Evolutionary conservation across 768 basidiomycete genomes (phyloP).

Genomic region (Gautieria morchelliformis): DNA sequence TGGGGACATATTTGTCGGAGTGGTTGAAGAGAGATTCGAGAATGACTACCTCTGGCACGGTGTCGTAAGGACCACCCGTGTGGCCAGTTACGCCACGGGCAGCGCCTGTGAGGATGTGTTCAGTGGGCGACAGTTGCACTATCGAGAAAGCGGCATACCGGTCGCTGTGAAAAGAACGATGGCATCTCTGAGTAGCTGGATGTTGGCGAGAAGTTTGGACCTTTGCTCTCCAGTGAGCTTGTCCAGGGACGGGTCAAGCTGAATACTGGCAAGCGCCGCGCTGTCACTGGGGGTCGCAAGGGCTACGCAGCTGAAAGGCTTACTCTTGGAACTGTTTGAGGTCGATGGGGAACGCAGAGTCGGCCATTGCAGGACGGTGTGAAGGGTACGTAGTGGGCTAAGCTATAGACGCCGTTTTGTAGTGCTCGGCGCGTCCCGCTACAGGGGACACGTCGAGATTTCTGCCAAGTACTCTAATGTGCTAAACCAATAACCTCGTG

Average conservation of each 20-base stretch:
- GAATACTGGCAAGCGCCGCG: slow-evolving; percentile 35
- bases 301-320: slow-evolving; percentile 4
- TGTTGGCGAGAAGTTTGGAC: slow-evolving; percentile 50
- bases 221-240: slow-evolving; percentile 57
- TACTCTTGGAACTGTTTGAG: slow-evolving; percentile 70
- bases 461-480: no score
- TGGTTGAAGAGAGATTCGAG: slow-evolving; percentile 64
- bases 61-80: slow-evolving; percentile 41
- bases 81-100: slow-evolving; percentile 79
- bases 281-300: not conserved
- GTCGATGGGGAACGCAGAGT: slow-evolving; percentile 59
- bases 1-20: slow-evolving; percentile 50
- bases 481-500: no score
- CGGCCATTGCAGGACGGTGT: not conserved
- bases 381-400: not conserved
- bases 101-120: slow-evolving; percentile 7
- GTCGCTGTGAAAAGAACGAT: slow-evolving; percentile 83
- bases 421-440: no score
- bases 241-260: slow-evolving; percentile 61
- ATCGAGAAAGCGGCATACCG: slow-evolving; percentile 33
- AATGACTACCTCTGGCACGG: slow-evolving; percentile 79
- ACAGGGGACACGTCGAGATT: no score
- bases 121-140: not conserved
- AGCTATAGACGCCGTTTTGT: no score
- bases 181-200: slow-evolving; percentile 73